Conservation (phyloP, 768 basidiomycete genomes). For the Boletus tomentosulus region DNA sequence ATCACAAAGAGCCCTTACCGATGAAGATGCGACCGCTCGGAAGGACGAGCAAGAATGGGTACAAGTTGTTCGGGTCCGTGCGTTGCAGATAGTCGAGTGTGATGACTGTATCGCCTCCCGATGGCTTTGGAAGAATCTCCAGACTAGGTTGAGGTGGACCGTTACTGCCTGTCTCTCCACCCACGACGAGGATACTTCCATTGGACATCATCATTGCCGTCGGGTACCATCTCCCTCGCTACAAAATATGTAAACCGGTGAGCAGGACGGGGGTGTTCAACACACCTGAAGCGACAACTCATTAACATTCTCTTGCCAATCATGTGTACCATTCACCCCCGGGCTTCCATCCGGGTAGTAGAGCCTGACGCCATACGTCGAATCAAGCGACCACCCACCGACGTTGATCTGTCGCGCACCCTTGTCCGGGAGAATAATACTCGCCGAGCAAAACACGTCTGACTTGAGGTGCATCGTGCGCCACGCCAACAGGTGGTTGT, state of each 20-base stretch:
- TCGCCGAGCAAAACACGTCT: constrained; percentile 78
- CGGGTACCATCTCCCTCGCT: constrained; percentile 73
- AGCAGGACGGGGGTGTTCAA: background rate
- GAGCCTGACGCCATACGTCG: constrained; percentile 69
- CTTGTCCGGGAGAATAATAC: constrained; percentile 71
- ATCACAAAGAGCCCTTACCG: constrained; percentile 38
- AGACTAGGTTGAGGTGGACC: constrained; percentile 61
- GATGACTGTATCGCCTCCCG: constrained; percentile 57
- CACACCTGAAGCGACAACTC: constrained; percentile 58
- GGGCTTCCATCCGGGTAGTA: constrained; percentile 65
- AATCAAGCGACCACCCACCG: constrained; percentile 57
- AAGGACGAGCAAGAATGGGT: constrained; percentile 71
- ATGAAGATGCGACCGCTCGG: constrained; percentile 69
- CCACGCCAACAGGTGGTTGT: constrained; percentile 50
- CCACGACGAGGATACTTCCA: constrained; percentile 68
- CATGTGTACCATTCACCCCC: constrained; percentile 69
- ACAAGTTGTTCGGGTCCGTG: constrained; percentile 78
- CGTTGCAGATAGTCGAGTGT: constrained; percentile 63
- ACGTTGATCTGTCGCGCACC: constrained; percentile 38
- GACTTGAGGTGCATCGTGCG: constrained; percentile 72
- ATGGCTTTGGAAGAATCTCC: constrained; percentile 65
- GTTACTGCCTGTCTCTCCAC: constrained; percentile 72
- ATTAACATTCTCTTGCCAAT: constrained; percentile 72
- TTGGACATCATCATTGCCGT: constrained; percentile 66
- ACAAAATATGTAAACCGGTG: background rate